Percentiles rank a stretch among this genome's conserved stretches.
phyloP scores from a whole-genome alignment of 2,329 filamentous ascomycete species.

The Verticillium tricorpus region DNA sequence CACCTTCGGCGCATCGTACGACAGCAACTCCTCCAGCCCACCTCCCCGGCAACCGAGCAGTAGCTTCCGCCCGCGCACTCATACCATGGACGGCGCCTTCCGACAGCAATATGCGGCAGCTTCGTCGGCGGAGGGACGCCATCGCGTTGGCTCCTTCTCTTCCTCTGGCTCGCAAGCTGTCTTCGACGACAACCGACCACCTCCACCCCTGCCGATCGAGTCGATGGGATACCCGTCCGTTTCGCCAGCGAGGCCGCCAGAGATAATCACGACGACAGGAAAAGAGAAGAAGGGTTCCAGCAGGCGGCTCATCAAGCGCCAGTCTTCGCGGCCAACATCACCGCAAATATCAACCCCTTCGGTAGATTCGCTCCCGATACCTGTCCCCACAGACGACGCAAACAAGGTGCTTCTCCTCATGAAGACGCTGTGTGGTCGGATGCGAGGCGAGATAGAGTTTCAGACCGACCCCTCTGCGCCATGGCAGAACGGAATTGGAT shows the following conservation, averaged over 20 bases:
- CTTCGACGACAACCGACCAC: slow-evolving; percentile 41
- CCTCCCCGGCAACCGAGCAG: slow-evolving; percentile 28
- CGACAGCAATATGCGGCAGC: slow-evolving; percentile 34
- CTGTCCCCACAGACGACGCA: slow-evolving; percentile 61
- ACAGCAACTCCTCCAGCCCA: slow-evolving; percentile 36
- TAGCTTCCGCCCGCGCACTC: slow-evolving; percentile 47
- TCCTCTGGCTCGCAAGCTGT: slow-evolving; percentile 53
- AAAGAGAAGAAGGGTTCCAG: slow-evolving; percentile 45
- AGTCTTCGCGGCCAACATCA: slow-evolving; percentile 53
- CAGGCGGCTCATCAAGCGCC: slow-evolving; percentile 51
- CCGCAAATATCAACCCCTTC: slow-evolving; percentile 49
- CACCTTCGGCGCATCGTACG: slow-evolving; percentile 44
- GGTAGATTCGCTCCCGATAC: slow-evolving; percentile 55
- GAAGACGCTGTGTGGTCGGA: slow-evolving; percentile 71
- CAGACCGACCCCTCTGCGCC: slow-evolving; percentile 54
- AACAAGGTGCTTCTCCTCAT: slow-evolving; percentile 71
- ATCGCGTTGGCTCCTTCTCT: slow-evolving; percentile 67
- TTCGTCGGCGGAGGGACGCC: slow-evolving; percentile 45
- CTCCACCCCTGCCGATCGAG: slow-evolving; percentile 33
- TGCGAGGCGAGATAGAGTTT: slow-evolving; percentile 75
- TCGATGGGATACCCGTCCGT: slow-evolving; percentile 37
- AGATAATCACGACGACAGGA: neutral
- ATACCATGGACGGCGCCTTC: slow-evolving; percentile 53
- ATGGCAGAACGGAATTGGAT: slow-evolving; percentile 70
- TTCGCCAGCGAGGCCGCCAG: slow-evolving; percentile 22